Evolutionary conservation across 176 grass and related monocot species (phyloP).

Genomic region (Saccharum spontaneum): DNA sequence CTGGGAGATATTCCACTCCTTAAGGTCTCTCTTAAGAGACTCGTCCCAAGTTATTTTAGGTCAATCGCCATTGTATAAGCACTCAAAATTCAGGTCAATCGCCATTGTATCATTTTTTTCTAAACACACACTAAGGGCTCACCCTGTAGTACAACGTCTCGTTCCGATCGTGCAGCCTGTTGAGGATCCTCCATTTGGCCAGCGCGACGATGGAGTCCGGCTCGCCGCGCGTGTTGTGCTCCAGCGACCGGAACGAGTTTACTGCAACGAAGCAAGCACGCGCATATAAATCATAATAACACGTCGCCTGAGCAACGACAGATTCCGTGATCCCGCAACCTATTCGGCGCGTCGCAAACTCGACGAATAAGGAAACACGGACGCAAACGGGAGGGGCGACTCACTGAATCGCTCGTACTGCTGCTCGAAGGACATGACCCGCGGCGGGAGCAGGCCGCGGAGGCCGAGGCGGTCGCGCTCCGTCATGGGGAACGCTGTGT

Average conservation of each 20-base stretch:
- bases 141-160: constrained; percentile 98
- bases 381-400: not conserved
- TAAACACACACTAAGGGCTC: constrained; percentile 23
- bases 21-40: too few species aligned
- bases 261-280: constrained; percentile 40
- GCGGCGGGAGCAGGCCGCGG: constrained; percentile 91
- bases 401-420: constrained; percentile 98
- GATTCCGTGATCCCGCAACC: not conserved
- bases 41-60: too few species aligned
- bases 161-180: constrained; percentile 93
- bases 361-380: not conserved
- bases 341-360: not conserved
- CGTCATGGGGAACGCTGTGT: constrained; percentile 93
- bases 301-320: constrained; percentile 11
- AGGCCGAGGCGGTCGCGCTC: constrained; percentile 96
- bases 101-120: not conserved
- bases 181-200: constrained; percentile 98
- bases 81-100: not conserved
- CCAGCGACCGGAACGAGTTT: constrained; percentile 82
- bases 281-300: not conserved
- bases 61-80: not conserved
- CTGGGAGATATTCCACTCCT: too few species aligned
- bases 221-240: constrained; percentile 84
- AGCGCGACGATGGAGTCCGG: constrained; percentile 56
- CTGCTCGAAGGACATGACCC: constrained; percentile 93